A percentile compares a stretch with the other conserved stretches of the same genome.
Evolutionary conservation across 2,329 filamentous ascomycete species (phyloP).

Genomic region (Huntiella moniliformis): DNA sequence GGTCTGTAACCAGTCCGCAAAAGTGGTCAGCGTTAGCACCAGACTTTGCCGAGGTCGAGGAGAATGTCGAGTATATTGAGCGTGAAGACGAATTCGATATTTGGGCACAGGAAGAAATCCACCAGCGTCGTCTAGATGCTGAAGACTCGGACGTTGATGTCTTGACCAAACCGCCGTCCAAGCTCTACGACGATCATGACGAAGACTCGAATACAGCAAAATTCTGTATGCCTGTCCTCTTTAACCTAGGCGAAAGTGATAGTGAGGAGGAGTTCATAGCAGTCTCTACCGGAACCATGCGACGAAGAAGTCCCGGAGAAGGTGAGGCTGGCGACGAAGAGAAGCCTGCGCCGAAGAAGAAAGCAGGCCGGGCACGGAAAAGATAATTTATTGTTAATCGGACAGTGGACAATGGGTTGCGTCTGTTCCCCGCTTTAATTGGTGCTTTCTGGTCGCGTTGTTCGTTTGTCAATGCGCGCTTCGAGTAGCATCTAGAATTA

Average conservation of each 20-base stretch:
- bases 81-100: constrained; percentile 96
- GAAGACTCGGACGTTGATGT: constrained; percentile 94
- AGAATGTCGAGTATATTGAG: constrained; percentile 94
- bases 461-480: no score
- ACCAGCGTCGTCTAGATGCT: constrained; percentile 70
- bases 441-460: no score
- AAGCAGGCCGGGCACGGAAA: constrained; percentile 25
- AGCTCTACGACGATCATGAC: constrained; percentile 38
- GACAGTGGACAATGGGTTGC: background rate
- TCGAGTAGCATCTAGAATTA: no score
- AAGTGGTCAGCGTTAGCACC: constrained; percentile 94
- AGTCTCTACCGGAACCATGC: constrained; percentile 61
- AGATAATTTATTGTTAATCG: constrained; percentile 15
- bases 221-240: constrained; percentile 88
- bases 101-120: constrained; percentile 83
- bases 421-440: no score
- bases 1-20: constrained; percentile 88
- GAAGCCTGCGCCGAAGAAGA: constrained; percentile 23
- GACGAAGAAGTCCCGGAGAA: constrained; percentile 64
- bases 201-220: constrained; percentile 19
- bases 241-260: constrained; percentile 83
- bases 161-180: constrained; percentile 51
- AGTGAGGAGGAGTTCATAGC: constrained; percentile 74
- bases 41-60: constrained; percentile 92
- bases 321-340: constrained; percentile 40